Conservation (phyloP, 352 stramenopile genomes). For the Pythium phragmitis region DNA sequence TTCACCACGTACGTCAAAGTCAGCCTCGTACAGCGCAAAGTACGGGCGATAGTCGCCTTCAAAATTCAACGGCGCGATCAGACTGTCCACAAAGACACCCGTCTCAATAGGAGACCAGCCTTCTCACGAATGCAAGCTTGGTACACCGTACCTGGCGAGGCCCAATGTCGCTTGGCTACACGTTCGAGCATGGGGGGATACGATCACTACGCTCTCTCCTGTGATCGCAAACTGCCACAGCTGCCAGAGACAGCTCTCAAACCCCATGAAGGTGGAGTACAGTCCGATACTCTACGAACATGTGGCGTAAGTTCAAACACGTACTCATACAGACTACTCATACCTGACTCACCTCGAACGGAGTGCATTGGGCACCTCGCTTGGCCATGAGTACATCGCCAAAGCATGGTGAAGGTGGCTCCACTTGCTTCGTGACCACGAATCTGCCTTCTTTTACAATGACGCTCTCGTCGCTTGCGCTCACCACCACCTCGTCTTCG, state of each 20-base stretch:
- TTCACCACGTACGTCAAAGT: constrained; percentile 64
- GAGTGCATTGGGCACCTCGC: constrained; percentile 40
- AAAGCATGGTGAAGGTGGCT: constrained; percentile 59
- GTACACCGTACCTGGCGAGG: constrained; percentile 57
- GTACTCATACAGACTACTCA: neutral
- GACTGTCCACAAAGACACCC: constrained; percentile 29
- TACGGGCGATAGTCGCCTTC: constrained; percentile 84
- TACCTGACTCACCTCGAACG: constrained; percentile 49
- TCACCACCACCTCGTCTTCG: neutral
- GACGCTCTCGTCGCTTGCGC: constrained; percentile 13
- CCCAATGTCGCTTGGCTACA: constrained; percentile 81
- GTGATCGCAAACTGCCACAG: constrained; percentile 87
- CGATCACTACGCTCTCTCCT: constrained; percentile 75
- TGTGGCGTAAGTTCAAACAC: neutral
- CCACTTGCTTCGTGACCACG: constrained; percentile 34
- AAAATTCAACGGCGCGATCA: constrained; percentile 81
- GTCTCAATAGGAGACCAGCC: neutral
- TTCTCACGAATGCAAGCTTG: neutral
- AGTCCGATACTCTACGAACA: constrained; percentile 61
- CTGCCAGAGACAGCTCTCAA: constrained; percentile 74
- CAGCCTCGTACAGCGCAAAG: constrained; percentile 82
- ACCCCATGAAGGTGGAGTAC: constrained; percentile 81
- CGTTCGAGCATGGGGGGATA: constrained; percentile 73
- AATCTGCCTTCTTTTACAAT: constrained; percentile 49
- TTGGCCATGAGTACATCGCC: constrained; percentile 71